Evolutionary conservation across 2,329 filamentous ascomycete genomes (phyloP), one percentile per base, ranked within the genome.

Genomic region (Elsinoe perseae): DNA sequence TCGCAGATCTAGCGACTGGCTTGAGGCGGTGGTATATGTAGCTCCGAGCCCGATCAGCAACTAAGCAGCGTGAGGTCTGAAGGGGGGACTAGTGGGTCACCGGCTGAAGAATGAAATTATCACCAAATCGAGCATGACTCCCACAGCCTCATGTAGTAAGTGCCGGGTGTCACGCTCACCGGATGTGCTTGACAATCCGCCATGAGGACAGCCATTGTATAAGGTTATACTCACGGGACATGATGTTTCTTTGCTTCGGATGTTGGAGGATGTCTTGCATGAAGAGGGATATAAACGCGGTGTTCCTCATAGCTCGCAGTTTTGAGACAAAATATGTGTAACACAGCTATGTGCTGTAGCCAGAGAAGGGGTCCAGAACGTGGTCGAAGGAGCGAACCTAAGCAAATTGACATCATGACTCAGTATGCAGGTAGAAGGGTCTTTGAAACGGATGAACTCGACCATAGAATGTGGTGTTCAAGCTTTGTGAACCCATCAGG

Each of bases 391-490:
- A 44, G 5, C 23, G 25, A 18, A 5, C 14, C 20, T 8, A 44
- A 44, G 40, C 40, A 44, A 3, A 25, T 50, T 50, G 44, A 50
- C 44, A 50, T 50, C 44, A 50, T 50, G 44, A 50, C 44, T 50
- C 44, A 50, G 44, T 30, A 9, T 28, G 44, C 25, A 50, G 25
- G 8, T 8, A 2, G 20, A 23, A 50, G 27, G 25, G 44, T 50
- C 27, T n/a, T 7, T 14, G 27, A 9, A 18, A 18, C 44, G 27
- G 44, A 50, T 32, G 27, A 50, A 50, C 44, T 50, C 44, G 40
- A 44, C 40, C 40, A 44, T 21, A n/a, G n/a, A n/a, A n/a, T n/a
- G n/a, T n/a, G n/a, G n/a, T n/a, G n/a, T n/a, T n/a, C n/a, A n/a
- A n/a, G n/a, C n/a, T n/a, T n/a, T n/a, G n/a, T n/a, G n/a, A 23